Conservation (phyloP, 2,329 filamentous ascomycete species). For the Apiospora rasikravindrae region DNA sequence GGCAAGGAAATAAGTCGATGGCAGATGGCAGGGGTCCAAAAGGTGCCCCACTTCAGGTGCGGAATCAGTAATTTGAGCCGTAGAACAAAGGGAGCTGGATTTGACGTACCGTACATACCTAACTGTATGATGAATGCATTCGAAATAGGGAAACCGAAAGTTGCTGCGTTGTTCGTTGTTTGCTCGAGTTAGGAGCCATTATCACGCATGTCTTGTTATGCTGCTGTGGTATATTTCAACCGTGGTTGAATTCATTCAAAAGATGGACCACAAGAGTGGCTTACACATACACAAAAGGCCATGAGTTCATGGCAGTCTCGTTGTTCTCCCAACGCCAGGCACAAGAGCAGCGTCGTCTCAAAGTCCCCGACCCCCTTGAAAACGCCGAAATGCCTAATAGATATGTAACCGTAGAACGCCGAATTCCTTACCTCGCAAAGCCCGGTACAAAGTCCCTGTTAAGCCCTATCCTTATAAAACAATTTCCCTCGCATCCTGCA, state of each 20-base stretch:
- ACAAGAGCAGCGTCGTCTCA: not conserved
- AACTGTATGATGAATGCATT: not conserved
- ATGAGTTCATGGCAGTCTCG: not conserved
- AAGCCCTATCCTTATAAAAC: conserved; percentile 55
- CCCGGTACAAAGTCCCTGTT: not conserved
- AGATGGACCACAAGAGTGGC: not conserved
- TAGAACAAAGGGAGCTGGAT: not conserved
- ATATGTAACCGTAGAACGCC: not conserved
- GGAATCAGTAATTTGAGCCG: not conserved
- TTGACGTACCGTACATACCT: not conserved
- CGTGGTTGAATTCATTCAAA: not conserved
- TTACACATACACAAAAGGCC: not conserved
- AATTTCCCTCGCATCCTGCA: conserved; percentile 77
- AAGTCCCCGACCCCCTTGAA: not conserved
- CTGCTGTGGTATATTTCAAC: not conserved
- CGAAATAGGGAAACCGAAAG: not conserved
- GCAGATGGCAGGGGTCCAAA: not conserved
- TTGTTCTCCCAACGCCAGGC: not conserved
- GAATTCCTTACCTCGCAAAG: not conserved
- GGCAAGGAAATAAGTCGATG: not conserved
- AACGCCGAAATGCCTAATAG: not conserved
- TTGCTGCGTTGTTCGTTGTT: not conserved
- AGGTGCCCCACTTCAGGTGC: not conserved
- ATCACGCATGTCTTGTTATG: not conserved
- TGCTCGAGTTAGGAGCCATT: not conserved